Evolutionary conservation across 176 grass and related monocot genomes (phyloP).

Genomic region (Calamus simplicifolius): DNA sequence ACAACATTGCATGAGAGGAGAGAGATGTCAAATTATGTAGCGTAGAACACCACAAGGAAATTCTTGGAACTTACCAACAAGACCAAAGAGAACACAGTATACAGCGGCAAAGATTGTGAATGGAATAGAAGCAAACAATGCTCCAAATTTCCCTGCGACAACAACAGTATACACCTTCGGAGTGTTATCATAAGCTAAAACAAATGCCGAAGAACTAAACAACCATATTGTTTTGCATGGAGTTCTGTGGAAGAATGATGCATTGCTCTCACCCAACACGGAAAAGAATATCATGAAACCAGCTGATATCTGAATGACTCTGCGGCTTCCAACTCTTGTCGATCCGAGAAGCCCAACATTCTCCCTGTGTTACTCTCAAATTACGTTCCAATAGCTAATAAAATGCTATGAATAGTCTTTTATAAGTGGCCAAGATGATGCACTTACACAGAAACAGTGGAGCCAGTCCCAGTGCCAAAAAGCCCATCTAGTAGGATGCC

Average conservation of each 20-base stretch:
- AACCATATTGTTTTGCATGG: too few relatives aligned
- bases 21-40: not conserved
- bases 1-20: conserved; percentile 13
- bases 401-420: too few relatives aligned
- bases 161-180: not conserved
- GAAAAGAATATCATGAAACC: conserved; percentile 99
- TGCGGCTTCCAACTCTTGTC: conserved; percentile 81
- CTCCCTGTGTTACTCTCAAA: conserved; percentile 40
- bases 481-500: conserved; percentile 74
- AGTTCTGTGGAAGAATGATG: not conserved
- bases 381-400: too few relatives aligned
- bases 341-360: conserved; percentile 88
- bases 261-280: conserved; percentile 60
- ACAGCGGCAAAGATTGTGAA: conserved; percentile 93
- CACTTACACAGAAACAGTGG: conserved; percentile 89
- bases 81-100: conserved; percentile 78
- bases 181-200: too few relatives aligned
- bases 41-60: not conserved
- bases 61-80: conserved; percentile 52
- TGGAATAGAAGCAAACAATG: conserved; percentile 86
- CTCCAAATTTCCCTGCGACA: conserved; percentile 84
- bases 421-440: not conserved
- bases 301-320: conserved; percentile 87
- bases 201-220: too few relatives aligned
- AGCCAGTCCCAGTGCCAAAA: conserved; percentile 79